Evolutionary conservation across 2,329 filamentous ascomycete species (phyloP).

Genomic region (Cordyceps farinosa): DNA sequence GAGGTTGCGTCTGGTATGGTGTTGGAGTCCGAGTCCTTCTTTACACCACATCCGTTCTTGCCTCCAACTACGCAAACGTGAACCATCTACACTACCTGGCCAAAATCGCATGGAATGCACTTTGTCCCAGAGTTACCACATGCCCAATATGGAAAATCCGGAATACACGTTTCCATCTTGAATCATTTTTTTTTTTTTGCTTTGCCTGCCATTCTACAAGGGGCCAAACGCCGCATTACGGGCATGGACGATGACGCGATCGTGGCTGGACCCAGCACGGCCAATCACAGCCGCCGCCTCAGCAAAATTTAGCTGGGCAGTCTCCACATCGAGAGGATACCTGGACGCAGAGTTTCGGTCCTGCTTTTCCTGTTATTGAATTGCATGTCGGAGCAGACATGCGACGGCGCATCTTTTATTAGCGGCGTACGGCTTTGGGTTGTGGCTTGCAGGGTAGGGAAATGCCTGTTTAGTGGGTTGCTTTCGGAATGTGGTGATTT

Average conservation of each 20-base stretch:
- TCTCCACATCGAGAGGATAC: background rate
- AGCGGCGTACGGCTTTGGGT: background rate
- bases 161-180: background rate
- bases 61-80: no score
- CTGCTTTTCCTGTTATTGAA: background rate
- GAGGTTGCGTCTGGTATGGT: no score
- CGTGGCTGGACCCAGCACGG: conserved; percentile 17
- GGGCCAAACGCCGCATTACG: background rate
- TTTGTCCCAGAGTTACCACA: background rate
- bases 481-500: no score
- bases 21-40: no score
- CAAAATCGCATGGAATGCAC: no score
- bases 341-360: background rate
- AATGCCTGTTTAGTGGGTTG: background rate
- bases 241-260: conserved; percentile 27
- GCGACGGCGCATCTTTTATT: no score
- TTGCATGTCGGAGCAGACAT: background rate
- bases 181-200: background rate
- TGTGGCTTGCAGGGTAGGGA: background rate
- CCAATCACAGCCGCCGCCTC: conserved; percentile 21
- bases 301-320: conserved; percentile 18
- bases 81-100: no score
- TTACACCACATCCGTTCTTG: no score
- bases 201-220: conserved; percentile 10
- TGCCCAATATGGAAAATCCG: background rate